phyloP scores from a whole-genome alignment of 345 rosid genomes.

The Citrus sinensis region DVS_A1.0 CM039168.1:23493001-23493500 shows the following conservation, averaged over 20 bases:
- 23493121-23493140: not conserved
- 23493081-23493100: not conserved
- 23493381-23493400: constrained; percentile 79
- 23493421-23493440: constrained; percentile 9
- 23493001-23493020: constrained; percentile 59
- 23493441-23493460: constrained; percentile 16
- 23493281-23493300: constrained; percentile 47
- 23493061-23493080: not conserved
- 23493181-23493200: not conserved
- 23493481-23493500: not conserved
- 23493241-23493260: constrained; percentile 88
- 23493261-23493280: constrained; percentile 61
- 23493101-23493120: not conserved
- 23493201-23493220: not conserved
- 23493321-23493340: constrained; percentile 38
- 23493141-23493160: not conserved
- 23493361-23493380: constrained; percentile 48
- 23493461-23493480: not conserved
- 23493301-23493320: constrained; percentile 31
- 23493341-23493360: constrained; percentile 84
- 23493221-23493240: constrained; percentile 53
- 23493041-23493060: constrained; percentile 41
- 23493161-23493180: not conserved
- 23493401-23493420: constrained; percentile 62
- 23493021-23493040: constrained; percentile 41